Conservation (phyloP, 192 early-diverging fungal genomes). For the Podochytrium sp. region DNA sequence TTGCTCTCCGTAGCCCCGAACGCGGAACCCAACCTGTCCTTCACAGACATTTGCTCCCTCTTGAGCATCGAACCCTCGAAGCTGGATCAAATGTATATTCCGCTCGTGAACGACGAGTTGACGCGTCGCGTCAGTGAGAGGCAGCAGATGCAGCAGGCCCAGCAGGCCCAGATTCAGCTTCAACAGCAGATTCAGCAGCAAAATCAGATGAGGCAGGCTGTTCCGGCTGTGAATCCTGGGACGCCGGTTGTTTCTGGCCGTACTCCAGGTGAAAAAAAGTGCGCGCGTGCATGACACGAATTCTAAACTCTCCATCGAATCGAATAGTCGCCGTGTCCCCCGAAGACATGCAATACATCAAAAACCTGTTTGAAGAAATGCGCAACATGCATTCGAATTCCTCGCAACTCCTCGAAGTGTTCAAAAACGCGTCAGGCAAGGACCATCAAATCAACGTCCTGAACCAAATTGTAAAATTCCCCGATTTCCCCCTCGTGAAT, state of each 20-base stretch:
- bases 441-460: background rate
- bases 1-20: background rate
- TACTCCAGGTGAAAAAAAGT: no score
- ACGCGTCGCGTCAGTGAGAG: background rate
- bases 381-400: background rate
- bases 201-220: background rate
- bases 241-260: background rate
- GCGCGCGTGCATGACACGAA: no score
- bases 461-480: background rate
- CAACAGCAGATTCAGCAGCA: background rate
- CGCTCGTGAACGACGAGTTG: slow-evolving; percentile 1
- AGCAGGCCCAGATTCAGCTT: background rate
- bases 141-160: background rate
- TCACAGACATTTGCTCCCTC: background rate
- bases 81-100: slow-evolving; percentile 1
- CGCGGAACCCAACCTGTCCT: background rate
- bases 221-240: background rate
- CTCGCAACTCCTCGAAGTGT: background rate
- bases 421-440: background rate
- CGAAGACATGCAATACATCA: background rate
- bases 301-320: no score
- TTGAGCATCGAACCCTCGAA: background rate
- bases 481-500: background rate
- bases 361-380: background rate
- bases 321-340: background rate